Conservation (phyloP, 164 flowering plant genomes). For the Sextonia rubra region DNA sequence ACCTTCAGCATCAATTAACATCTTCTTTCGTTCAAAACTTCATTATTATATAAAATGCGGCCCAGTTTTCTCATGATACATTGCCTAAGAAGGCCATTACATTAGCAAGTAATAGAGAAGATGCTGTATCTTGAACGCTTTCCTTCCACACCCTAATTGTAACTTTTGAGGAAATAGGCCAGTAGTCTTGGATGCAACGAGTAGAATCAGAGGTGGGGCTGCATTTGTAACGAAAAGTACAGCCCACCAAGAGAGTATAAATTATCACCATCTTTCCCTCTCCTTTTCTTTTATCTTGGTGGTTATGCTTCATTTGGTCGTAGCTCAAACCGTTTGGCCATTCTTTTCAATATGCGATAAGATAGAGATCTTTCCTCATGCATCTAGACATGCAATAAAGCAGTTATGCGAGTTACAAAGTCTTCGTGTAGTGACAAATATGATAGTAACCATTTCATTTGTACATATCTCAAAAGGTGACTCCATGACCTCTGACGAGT, state of each 20-base stretch:
- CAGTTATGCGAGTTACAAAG: neutral
- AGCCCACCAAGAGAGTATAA: neutral
- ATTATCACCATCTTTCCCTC: neutral
- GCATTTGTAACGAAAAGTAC: neutral
- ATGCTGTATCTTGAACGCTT: too few species aligned
- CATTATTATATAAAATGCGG: too few species aligned
- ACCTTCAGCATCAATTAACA: too few species aligned
- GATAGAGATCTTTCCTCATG: neutral
- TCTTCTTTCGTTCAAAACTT: too few species aligned
- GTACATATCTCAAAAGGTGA: neutral
- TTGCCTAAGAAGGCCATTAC: too few species aligned
- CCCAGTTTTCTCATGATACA: too few species aligned
- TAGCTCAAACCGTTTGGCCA: neutral
- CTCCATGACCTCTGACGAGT: neutral
- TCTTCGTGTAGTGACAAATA: neutral
- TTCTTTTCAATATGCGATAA: neutral
- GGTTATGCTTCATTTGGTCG: neutral
- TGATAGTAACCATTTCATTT: neutral
- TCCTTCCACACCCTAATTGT: too few species aligned
- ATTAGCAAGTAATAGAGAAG: too few species aligned
- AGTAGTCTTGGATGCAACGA: too few species aligned
- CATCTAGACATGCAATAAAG: neutral
- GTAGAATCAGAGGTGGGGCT: too few species aligned
- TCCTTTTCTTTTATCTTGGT: neutral
- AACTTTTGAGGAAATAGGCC: too few species aligned